Evolutionary conservation across 345 rosid species (phyloP).

Genomic region (Lumnitzera racemosa): DNA sequence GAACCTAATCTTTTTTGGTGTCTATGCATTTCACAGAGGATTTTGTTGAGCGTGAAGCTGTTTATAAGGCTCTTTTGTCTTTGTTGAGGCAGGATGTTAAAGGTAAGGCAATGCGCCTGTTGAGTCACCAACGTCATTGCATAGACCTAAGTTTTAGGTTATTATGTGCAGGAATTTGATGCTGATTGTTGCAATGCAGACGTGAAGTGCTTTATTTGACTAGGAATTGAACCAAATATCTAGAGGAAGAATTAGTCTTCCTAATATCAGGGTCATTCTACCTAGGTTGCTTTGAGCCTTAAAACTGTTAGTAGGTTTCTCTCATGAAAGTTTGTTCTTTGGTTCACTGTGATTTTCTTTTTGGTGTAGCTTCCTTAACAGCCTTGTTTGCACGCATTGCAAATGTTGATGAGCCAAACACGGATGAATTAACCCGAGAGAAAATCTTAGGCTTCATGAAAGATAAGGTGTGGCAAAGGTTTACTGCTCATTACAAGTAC

Average conservation of each 20-base stretch:
- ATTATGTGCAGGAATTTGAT: background rate
- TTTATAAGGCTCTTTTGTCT: conserved; percentile 93
- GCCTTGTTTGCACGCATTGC: conserved; percentile 82
- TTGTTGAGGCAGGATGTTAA: conserved; percentile 91
- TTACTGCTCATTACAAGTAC: too few relatives aligned
- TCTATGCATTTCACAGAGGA: conserved; percentile 44
- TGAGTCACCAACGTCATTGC: background rate
- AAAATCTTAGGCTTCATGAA: conserved; percentile 74
- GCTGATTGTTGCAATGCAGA: background rate
- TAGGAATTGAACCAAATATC: too few relatives aligned
- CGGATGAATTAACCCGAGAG: conserved; percentile 73
- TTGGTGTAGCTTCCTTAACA: conserved; percentile 64
- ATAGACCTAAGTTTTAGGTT: background rate
- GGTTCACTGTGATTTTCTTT: conserved; percentile 6
- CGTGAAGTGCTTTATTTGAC: too few relatives aligned
- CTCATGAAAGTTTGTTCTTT: background rate
- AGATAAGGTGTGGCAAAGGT: conserved; percentile 56
- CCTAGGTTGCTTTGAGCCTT: too few relatives aligned
- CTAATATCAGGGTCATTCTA: too few relatives aligned
- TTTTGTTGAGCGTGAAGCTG: conserved; percentile 93
- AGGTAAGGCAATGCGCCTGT: conserved; percentile 40
- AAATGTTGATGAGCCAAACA: conserved; percentile 60
- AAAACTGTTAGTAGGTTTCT: too few relatives aligned
- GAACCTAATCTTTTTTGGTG: conserved; percentile 12
- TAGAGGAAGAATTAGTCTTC: too few relatives aligned